A percentile compares a stretch with the other conserved stretches of the same genome.
Evolutionary conservation across 2,329 filamentous ascomycete genomes (phyloP).

Genomic region (Pestalotiopsis sp.): DNA sequence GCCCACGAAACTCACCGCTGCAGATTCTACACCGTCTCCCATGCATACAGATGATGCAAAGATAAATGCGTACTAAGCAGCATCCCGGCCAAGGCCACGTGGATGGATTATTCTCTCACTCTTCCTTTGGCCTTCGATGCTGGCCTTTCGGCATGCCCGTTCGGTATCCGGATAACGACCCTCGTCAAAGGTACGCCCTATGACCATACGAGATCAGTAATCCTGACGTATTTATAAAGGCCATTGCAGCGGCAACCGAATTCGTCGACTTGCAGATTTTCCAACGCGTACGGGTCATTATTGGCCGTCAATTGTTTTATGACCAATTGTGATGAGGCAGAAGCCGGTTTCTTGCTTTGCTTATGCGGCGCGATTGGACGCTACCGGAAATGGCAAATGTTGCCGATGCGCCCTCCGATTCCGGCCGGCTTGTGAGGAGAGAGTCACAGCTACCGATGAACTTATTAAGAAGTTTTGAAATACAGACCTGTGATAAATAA

Average conservation of each 20-base stretch:
- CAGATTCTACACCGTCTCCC: background rate
- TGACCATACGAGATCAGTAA: background rate
- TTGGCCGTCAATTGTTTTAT: background rate
- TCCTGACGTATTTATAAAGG: background rate
- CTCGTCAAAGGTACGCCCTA: background rate
- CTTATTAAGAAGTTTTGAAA: background rate
- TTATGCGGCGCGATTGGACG: no score
- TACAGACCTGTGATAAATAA: background rate
- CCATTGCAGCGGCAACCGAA: background rate
- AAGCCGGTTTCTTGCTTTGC: background rate
- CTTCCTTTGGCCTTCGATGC: background rate
- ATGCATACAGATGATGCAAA: background rate
- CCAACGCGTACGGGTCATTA: background rate
- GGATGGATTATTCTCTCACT: background rate
- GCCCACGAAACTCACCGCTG: background rate
- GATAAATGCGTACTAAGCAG: background rate
- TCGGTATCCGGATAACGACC: background rate
- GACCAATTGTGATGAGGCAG: background rate
- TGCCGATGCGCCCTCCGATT: background rate
- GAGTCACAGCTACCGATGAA: background rate
- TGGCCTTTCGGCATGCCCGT: background rate
- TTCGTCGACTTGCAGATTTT: background rate
- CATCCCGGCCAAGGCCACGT: background rate
- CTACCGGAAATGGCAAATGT: background rate
- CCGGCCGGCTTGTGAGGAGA: background rate